Evolutionary conservation across 805 yeast genomes (phyloP).

Genomic region (Suhomyces faveliae): DNA sequence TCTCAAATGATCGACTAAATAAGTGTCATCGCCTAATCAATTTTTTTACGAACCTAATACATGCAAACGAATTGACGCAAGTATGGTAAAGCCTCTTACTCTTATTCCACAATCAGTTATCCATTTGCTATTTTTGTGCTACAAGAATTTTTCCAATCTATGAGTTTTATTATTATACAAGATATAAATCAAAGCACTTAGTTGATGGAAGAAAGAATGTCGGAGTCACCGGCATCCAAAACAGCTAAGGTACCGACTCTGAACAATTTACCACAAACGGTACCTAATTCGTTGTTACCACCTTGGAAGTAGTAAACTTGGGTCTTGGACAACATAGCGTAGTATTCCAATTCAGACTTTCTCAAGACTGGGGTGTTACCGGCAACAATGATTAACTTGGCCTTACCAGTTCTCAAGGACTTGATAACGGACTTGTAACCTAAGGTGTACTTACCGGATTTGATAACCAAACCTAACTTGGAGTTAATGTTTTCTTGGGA

Average conservation of each 20-base stretch:
- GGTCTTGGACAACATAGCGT: constrained; percentile 99
- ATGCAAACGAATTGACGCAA: no score
- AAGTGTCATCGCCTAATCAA: no score
- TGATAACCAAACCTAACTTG: constrained; percentile 96
- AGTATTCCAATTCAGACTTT: constrained; percentile 99
- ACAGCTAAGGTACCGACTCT: constrained; percentile 97
- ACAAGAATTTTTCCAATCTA: constrained; percentile 6
- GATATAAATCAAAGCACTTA: constrained; percentile 4
- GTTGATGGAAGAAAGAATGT: constrained; percentile 69
- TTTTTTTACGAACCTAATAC: no score
- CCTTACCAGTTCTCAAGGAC: constrained; percentile 98
- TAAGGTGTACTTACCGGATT: constrained; percentile 99
- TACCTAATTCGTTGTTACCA: constrained; percentile 99
- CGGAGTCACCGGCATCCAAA: constrained; percentile 99
- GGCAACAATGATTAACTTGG: constrained; percentile 96
- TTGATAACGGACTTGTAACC: constrained; percentile 99
- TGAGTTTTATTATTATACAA: constrained; percentile 8
- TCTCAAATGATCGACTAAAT: not conserved
- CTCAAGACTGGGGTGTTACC: constrained; percentile 99
- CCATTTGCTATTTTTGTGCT: no score
- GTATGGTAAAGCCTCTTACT: no score
- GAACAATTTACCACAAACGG: constrained; percentile 99
- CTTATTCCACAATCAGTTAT: no score
- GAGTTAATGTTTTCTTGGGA: constrained; percentile 95
- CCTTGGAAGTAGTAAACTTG: constrained; percentile 98